Evolutionary conservation across 2,329 filamentous ascomycete genomes (phyloP), one percentile per base, ranked within the genome.

Genomic region (Pestalotiopsis sp.): DNA sequence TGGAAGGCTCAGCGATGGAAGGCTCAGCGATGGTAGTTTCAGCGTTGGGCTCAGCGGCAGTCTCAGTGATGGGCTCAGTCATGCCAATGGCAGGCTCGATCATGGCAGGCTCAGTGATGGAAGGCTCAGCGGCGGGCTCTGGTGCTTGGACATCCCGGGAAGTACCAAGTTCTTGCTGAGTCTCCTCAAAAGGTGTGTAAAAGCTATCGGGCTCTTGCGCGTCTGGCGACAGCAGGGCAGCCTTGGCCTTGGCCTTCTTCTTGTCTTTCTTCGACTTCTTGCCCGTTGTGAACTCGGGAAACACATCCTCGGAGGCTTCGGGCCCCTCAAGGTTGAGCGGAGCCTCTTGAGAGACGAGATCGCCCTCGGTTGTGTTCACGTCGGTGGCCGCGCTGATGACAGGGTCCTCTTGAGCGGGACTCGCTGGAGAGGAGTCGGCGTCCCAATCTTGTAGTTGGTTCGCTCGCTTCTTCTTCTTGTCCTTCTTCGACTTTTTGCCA

Each of bases 401-500:
- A 20, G 70, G 63, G 70, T 52, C 45, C 45, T 52, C 45, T n/a
- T 7, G 45, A n/a, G 45, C 45, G 17, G 45, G 45, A 52, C 14
- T 52, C 17, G 45, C 3, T n/a, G 45, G 45, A 17, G 45, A 52
- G 45, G 45, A n/a, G 17, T 52, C 45, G 9, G 3, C 45, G 17
- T 52, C 45, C 45, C n/a, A 52, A 9, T 52, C 45, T 52, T 20
- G 45, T 17, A 74, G 71, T 69, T 78, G 76, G 66, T 58, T 59
- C 31, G 75, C 76, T 70, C 79, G 80, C 36, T 76, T 73, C 66
- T 80, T 83, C 76, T 81, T 81, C 58, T 67, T 67, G 66, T 67
- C 66, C 39, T 67, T 61, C 58, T 67, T 67, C 31, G 66, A 63
- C 41, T 67, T 67, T 68, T 80, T 79, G 23, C 73, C 72, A 56